phyloP scores from a whole-genome alignment of 495 filamentous ascomycete genomes.

The Chlorociboria aeruginascens region DNA sequence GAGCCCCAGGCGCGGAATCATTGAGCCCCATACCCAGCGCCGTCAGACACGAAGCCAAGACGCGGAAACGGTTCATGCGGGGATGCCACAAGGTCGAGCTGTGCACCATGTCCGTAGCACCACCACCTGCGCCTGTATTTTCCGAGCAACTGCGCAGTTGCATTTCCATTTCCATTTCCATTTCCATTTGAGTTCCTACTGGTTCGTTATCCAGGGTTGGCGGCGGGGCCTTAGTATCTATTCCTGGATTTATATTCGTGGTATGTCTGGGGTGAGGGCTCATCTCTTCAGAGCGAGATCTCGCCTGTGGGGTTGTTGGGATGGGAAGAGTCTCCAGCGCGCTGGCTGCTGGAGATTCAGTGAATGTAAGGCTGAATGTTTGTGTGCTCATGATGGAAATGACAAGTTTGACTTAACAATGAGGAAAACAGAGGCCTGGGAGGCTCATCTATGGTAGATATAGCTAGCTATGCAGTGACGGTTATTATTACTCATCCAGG shows the following conservation, averaged over 20 bases:
- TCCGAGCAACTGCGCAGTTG: background rate
- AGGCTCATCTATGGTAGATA: too few relatives aligned
- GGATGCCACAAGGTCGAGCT: constrained; percentile 38
- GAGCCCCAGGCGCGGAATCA: constrained; percentile 54
- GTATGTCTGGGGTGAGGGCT: background rate
- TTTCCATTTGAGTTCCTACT: background rate
- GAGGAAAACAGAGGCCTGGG: too few relatives aligned
- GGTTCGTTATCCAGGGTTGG: too few relatives aligned
- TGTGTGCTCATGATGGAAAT: too few relatives aligned
- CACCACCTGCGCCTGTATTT: background rate
- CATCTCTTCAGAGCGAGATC: background rate
- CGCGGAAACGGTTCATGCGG: constrained; percentile 36
- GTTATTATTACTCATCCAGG: too few relatives aligned
- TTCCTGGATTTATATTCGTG: background rate
- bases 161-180: background rate
- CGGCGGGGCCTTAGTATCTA: background rate
- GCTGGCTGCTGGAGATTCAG: too few relatives aligned
- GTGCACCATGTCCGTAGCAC: constrained; percentile 29
- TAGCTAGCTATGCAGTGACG: too few relatives aligned
- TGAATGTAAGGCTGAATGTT: too few relatives aligned
- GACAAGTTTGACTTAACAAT: too few relatives aligned
- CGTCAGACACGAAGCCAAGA: constrained; percentile 35
- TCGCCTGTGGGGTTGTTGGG: too few relatives aligned
- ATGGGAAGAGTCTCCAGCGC: too few relatives aligned
- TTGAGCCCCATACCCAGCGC: constrained; percentile 45